These are phyloP conservation scores for Podospora didyma DNA, from an alignment of 495 filamentous ascomycete genomes.

Conservation along the genomic window DNA sequence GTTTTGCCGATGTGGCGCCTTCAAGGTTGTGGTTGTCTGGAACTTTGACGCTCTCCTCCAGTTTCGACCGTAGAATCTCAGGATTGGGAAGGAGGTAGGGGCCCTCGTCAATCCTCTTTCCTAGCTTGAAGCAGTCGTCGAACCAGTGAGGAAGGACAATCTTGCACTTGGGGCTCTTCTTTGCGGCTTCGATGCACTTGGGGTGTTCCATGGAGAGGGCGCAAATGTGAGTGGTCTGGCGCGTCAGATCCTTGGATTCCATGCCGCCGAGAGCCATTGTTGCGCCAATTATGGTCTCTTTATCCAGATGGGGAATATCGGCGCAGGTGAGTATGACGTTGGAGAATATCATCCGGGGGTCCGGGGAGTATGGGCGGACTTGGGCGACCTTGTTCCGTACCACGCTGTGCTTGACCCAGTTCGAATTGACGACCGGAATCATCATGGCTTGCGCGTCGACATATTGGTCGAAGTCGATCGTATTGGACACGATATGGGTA, in stretches of 20 bases:
- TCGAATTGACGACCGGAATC: slow-evolving; percentile 78
- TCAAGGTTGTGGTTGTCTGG: slow-evolving; percentile 57
- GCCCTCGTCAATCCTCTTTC: slow-evolving; percentile 77
- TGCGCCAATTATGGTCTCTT: slow-evolving; percentile 87
- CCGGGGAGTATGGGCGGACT: slow-evolving; percentile 79
- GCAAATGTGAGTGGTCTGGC: slow-evolving; percentile 80
- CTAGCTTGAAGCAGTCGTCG: slow-evolving; percentile 91
- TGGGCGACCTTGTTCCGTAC: slow-evolving; percentile 66
- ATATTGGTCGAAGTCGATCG: slow-evolving; percentile 86
- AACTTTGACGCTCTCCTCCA: slow-evolving; percentile 52
- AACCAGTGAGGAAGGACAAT: slow-evolving; percentile 98
- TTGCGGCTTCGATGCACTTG: slow-evolving; percentile 61
- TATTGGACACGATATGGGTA: slow-evolving; percentile 81
- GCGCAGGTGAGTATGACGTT: slow-evolving; percentile 70
- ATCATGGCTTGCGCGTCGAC: slow-evolving; percentile 62
- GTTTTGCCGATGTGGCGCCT: slow-evolving; percentile 69
- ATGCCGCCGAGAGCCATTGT: slow-evolving; percentile 86
- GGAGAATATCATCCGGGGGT: slow-evolving; percentile 85
- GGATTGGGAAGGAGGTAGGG: slow-evolving; percentile 89
- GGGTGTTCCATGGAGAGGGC: slow-evolving; percentile 69
- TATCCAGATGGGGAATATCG: slow-evolving; percentile 82
- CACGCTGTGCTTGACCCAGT: slow-evolving; percentile 72
- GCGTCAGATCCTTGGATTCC: slow-evolving; percentile 64
- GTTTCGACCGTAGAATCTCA: slow-evolving; percentile 59
- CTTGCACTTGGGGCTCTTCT: slow-evolving; percentile 65